Base-by-base conservation (phyloP, 441 rosid species). In the Pelargonium citronellum region DNA sequence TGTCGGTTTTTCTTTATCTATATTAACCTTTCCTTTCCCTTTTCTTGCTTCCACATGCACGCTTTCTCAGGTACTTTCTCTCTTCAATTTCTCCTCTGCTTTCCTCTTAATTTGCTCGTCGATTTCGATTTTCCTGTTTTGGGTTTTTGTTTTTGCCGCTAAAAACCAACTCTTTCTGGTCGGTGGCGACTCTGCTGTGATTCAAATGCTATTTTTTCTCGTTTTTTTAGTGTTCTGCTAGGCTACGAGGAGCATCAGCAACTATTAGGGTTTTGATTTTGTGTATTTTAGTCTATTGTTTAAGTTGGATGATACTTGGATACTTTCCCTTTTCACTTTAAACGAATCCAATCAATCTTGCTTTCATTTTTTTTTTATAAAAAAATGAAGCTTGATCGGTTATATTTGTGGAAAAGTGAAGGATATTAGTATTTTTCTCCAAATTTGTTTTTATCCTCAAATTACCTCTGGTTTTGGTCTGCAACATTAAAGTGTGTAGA, bases 11-110 rank as follows among this genome's bases (percentile, higher is more conserved):
- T 17, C 24, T 17, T 58, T 53, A n/a, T 65, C 11, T 65, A 9
- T 34, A 49, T 61, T 41, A 43, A 30, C 24, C 39, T 47, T 20
- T 64, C 11, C 1, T 6, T 30, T 15, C 46, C 39, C 16, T 19
- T 67, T 22, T 44, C 2, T 62, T 51, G 53, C 46, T 41, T 41
- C 16, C 72, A 63, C 76, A 72, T 68, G 77, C 77, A 62, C 70
- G 72, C 69, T 66, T 19, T 43, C 10, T 12, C 1, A 70, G 82
- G 79, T 83, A 72, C 67, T 0, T 10, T 39, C 63, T 64, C 62
- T 60, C 44, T 19, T 0, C 11, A 13, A 10, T 62, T 60, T 17
- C 60, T 30, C 41, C 39, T 34, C 12, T 24, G 22, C 24, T 30
- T 13, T 22, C 9, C 15, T 27, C 9, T 17, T 16, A 49, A 67